phyloP scores from a whole-genome alignment of 2,329 filamentous ascomycete species.

The Metarhizium robertsii region DNA sequence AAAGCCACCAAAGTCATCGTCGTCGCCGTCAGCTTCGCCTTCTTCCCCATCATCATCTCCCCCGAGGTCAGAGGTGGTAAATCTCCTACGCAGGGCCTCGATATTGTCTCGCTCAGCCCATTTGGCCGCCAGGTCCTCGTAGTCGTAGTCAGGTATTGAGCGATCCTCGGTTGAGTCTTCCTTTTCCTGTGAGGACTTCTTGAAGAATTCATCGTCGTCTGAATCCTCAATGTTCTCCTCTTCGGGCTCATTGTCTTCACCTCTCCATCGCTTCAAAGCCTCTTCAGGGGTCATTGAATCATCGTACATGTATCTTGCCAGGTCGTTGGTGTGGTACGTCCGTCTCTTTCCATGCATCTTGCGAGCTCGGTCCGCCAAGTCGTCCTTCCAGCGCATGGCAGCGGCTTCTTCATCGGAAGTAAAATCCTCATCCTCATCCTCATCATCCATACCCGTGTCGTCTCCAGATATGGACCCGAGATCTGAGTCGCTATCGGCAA shows the following conservation, averaged over 20 bases:
- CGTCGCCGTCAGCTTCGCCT: slow-evolving; percentile 32
- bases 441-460: slow-evolving; percentile 29
- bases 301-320: slow-evolving; percentile 86
- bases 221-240: slow-evolving; percentile 46
- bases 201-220: slow-evolving; percentile 52
- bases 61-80: slow-evolving; percentile 57
- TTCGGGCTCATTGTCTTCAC: slow-evolving; percentile 46
- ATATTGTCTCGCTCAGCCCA: slow-evolving; percentile 77
- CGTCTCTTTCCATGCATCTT: slow-evolving; percentile 60
- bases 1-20: slow-evolving; percentile 48
- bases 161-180: slow-evolving; percentile 74
- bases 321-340: slow-evolving; percentile 69
- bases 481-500: slow-evolving; percentile 96
- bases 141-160: slow-evolving; percentile 69
- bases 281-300: slow-evolving; percentile 64
- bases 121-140: slow-evolving; percentile 70
- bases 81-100: slow-evolving; percentile 63
- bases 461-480: slow-evolving; percentile 71
- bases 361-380: slow-evolving; percentile 67
- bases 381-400: slow-evolving; percentile 76
- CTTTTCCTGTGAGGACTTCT: slow-evolving; percentile 46
- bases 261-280: slow-evolving; percentile 72
- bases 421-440: slow-evolving; percentile 47
- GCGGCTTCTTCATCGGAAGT: slow-evolving; percentile 61
- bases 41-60: slow-evolving; percentile 20